Base-by-base conservation (phyloP, 2,329 filamentous ascomycete genomes). In the Pseudofabraea citricarpa region DNA sequence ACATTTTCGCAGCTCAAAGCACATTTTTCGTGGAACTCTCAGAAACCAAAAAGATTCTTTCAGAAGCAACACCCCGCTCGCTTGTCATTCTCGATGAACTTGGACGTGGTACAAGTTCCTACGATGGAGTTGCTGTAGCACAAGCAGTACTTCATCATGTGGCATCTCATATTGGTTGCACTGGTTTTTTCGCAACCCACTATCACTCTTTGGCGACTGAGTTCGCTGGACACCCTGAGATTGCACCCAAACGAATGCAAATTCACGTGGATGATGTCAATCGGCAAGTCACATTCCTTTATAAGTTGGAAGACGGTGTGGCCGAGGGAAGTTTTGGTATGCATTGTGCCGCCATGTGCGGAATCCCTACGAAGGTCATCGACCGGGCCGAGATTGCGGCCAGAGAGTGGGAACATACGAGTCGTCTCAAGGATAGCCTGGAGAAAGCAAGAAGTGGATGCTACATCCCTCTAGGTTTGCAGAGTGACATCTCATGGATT, bases 321-420 rank as follows among this genome's bases (percentile, higher is more conserved):
- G 93, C 93, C 0, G 90, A 97, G 64, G 93, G 93, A 13, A 95
- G 88, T 59, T 98, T 97, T 59, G 93, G 93, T 56, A 98, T 98
- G 93, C 93, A 98, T 64, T 98, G 93, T 61, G 93, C 93, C 1
- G 85, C 89, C 47, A 98, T 98, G 93, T 98, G 93, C 57, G 93
- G 93, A 1, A 97, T 98, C 51, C 81, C 89, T 0, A 72, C 73
- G 35, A 83, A 83, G 43, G 82, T 98, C 13, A 89, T 98, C 49
- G 83, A 90, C 59, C 72, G 85, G 18, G 93, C 93, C 0, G 93
- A 98, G 65, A 79, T 83, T 18, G 93, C 93, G 5, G 93, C 93
- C 2, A 82, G 75, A 54, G 87, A 90, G 57, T 97, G 93, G 90
- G 93, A 98, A 68, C 90, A 96, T 64, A 97, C 93, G 0, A 91